Percentiles rank a stretch among this genome's conserved stretches.
These are phyloP conservation scores for Selenicereus undatus DNA, from an alignment of 148 eudicot genomes.

Conservation along the genomic window DNA sequence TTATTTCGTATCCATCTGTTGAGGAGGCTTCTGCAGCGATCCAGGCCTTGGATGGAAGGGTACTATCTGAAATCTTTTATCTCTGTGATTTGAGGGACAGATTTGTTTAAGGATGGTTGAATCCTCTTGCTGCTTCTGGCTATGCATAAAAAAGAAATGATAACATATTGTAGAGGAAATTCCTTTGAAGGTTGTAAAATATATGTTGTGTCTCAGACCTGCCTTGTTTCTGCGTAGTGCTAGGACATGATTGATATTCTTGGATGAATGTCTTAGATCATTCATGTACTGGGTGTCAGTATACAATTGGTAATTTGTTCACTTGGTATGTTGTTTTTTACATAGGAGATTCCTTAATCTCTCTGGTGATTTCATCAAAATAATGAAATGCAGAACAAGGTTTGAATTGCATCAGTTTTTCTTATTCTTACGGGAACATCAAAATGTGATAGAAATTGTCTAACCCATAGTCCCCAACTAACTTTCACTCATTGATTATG, in stretches of 20 bases:
- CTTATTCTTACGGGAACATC: too few species aligned
- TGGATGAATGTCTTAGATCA: not conserved
- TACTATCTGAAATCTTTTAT: not conserved
- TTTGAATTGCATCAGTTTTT: too few species aligned
- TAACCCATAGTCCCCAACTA: too few species aligned
- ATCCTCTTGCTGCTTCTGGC: not conserved
- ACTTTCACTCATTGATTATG: too few species aligned
- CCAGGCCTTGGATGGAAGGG: conserved; percentile 44
- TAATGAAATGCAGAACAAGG: too few species aligned
- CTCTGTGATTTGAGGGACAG: not conserved
- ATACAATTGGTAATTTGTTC: too few species aligned
- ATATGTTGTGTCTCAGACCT: not conserved
- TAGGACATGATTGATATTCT: not conserved
- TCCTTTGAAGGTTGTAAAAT: not conserved
- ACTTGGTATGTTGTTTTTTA: not conserved
- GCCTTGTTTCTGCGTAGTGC: not conserved
- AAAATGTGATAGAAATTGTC: too few species aligned
- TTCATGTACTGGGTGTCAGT: not conserved
- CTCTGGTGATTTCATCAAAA: not conserved
- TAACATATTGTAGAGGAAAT: not conserved
- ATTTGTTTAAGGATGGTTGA: not conserved
- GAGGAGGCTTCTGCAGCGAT: conserved; percentile 40
- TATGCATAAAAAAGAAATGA: not conserved
- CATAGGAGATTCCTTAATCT: not conserved
- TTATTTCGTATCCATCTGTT: conserved; percentile 32